Base-by-base conservation (phyloP, 441 rosid genomes). In the Brassica balearica region DNA sequence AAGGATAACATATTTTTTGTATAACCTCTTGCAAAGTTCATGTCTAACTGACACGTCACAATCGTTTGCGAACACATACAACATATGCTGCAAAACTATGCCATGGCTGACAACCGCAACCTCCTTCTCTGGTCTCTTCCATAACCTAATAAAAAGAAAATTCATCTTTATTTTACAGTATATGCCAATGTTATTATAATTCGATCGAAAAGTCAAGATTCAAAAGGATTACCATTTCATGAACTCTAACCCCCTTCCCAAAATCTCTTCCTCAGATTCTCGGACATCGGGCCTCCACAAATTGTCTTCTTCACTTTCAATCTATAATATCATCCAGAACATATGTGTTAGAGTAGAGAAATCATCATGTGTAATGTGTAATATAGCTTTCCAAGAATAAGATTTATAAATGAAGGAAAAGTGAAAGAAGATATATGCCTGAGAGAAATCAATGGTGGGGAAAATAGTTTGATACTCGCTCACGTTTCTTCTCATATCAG, bases 21-120 rank as follows among this genome's bases (percentile, higher is more conserved):
- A 27, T 32, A 23, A 80, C 81, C 81, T 81, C 71, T 81, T 76
- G 77, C 71, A 81, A 62, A 76, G 77, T 19, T 68, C 74, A 38
- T 53, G 25, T 23, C 68, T 76, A 72, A 55, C 34, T n/a, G 81
- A 68, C 14, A 38, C 6, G 27, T 76, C 74, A 71, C 83, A 75
- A 55, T 82, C 82, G 38, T 82, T 78, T 67, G 80, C 82, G 7
- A 92, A 87, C 27, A 85, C 85, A 69, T 65, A 76, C 34, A 94
- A 65, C 27, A 87, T 87, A 14, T 90, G 75, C 76, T 87, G 86
- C 87, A 94, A 82, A 77, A 94, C 90, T 64, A 90, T 82, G 34
- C 94, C 86, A 73, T 91, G 97, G 68, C 92, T 86, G 4, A 94
- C 91, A 25, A 91, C 62, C 20, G 93, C 98, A 12, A 94, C 90